A percentile compares a stretch with the other conserved stretches of the same genome.
These are phyloP conservation scores for Aspergillus fischeri DNA, from an alignment of 2,329 filamentous ascomycete species.

Conservation along the genomic window DNA sequence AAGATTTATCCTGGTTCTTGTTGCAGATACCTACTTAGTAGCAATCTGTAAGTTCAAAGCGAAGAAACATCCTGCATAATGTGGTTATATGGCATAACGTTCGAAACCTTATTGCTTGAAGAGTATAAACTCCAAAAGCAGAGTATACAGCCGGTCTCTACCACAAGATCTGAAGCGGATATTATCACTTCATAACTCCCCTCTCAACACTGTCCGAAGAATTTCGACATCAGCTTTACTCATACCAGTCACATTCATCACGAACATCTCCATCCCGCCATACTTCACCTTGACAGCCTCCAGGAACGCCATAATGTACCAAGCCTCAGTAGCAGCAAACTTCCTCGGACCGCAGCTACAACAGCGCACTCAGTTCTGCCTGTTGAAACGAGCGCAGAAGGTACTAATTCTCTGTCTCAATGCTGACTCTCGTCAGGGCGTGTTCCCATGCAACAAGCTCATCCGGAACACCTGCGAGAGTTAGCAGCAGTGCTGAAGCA, in stretches of 20 bases:
- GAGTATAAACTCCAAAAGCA: not conserved
- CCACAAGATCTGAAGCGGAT: not conserved
- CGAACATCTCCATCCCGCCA: not conserved
- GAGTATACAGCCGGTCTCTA: not conserved
- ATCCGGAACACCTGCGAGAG: not conserved
- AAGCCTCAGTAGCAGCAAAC: not conserved
- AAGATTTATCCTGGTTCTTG: not conserved
- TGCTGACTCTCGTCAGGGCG: not conserved
- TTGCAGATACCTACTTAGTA: not conserved
- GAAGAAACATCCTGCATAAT: not conserved
- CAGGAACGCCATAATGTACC: not conserved
- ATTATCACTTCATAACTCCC: not conserved
- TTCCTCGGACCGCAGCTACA: not conserved
- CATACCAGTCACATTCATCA: not conserved
- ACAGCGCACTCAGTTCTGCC: no score
- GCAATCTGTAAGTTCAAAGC: not conserved
- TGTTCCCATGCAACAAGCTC: not conserved
- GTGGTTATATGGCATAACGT: not conserved
- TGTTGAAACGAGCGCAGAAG: not conserved
- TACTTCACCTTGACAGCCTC: not conserved
- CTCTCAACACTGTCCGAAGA: not conserved
- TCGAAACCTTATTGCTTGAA: not conserved
- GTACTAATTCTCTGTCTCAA: not conserved
- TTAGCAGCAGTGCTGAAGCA: not conserved
- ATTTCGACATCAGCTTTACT: not conserved